These are phyloP conservation scores for Colletotrichum orbiculare DNA, from an alignment of 2,329 filamentous ascomycete genomes.

Conservation along the genomic window DNA sequence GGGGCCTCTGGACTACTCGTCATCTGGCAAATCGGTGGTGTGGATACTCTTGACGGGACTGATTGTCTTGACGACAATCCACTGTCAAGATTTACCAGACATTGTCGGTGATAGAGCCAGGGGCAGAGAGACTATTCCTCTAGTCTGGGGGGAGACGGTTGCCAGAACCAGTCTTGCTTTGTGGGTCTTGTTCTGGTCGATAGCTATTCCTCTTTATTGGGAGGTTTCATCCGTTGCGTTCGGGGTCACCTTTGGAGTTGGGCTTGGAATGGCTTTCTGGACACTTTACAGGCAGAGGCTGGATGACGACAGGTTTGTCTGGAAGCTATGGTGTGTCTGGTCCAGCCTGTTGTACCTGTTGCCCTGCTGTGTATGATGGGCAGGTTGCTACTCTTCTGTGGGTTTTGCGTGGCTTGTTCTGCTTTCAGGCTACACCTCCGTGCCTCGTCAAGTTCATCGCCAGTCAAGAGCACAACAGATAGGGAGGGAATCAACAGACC, in stretches of 20 bases:
- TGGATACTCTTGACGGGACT: background rate
- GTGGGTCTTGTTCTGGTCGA: background rate
- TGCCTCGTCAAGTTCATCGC: too few relatives aligned
- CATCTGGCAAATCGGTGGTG: background rate
- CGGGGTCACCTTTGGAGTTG: background rate
- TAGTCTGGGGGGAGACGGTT: background rate
- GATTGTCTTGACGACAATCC: background rate
- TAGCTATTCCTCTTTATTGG: background rate
- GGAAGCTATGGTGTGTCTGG: conserved; percentile 9
- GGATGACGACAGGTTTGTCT: conserved; percentile 2
- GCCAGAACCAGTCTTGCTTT: conserved; percentile 3
- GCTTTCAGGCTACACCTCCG: too few relatives aligned
- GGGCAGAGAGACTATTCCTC: conserved; percentile 13
- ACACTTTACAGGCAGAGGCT: conserved; percentile 6
- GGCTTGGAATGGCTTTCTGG: background rate
- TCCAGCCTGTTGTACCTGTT: background rate
- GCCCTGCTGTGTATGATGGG: background rate
- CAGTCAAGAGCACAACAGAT: too few relatives aligned
- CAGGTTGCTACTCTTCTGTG: background rate
- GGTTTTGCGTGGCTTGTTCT: background rate
- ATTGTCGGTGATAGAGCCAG: background rate
- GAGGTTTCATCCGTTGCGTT: background rate
- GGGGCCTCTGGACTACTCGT: background rate
- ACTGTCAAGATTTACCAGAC: conserved; percentile 8
- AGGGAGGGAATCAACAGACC: too few relatives aligned